Conservation (phyloP, 1,284 basidiomycete genomes). For the Tremellales sp. region DNA sequence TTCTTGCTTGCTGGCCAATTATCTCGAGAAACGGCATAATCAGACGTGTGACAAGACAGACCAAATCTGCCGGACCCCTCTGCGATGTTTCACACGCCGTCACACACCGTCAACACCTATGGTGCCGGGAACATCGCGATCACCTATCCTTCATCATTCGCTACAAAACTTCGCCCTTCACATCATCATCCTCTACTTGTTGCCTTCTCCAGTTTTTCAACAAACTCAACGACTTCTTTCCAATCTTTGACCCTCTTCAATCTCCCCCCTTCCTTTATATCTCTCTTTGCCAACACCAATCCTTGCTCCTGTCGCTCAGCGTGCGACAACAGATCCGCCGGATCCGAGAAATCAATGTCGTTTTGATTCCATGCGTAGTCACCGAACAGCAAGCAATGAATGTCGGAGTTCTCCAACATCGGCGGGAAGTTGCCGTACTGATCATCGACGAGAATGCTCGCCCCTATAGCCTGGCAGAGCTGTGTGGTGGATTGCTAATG, state of each 20-base stretch:
- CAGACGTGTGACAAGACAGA: no score
- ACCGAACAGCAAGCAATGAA: not conserved
- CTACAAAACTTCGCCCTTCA: no score
- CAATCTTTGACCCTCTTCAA: not conserved
- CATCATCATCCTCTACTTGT: no score
- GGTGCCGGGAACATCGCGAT: no score
- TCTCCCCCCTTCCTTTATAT: not conserved
- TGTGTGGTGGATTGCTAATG: no score
- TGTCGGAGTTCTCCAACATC: not conserved
- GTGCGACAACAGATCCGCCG: not conserved
- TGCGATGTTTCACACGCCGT: no score
- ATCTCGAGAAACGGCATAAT: no score
- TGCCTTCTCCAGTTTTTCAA: not conserved
- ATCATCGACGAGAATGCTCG: not conserved
- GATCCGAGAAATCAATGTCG: not conserved
- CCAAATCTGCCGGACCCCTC: no score
- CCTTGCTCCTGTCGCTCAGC: not conserved
- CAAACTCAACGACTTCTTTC: not conserved
- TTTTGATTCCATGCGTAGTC: not conserved
- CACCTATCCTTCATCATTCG: no score
- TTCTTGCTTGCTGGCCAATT: no score
- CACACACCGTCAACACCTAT: no score
- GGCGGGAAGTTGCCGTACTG: not conserved
- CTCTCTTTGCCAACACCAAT: not conserved
- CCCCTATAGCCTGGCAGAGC: not conserved